Evolutionary conservation across 108 stramenopile species (phyloP).

Genomic region (Epipyxis sp.): DNA sequence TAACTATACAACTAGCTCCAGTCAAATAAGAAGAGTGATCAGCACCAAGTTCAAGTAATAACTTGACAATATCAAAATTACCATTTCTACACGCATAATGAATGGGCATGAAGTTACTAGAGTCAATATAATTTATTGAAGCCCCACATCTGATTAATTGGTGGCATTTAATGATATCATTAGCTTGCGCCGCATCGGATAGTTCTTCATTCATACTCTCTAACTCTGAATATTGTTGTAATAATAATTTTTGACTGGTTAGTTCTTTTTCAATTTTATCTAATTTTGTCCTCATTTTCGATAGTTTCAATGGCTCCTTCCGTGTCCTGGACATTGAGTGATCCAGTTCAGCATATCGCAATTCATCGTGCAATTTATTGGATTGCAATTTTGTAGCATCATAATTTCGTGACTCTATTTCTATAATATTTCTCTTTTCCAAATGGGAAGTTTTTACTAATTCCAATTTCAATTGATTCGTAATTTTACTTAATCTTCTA

Average conservation of each 20-base stretch:
- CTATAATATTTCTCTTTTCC: neutral
- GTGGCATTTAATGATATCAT: neutral
- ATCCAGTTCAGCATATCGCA: neutral
- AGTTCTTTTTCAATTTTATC: neutral
- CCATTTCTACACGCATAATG: conserved; percentile 20
- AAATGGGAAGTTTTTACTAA: neutral
- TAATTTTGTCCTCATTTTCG: neutral
- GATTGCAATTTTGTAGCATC: neutral
- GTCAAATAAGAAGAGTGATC: neutral
- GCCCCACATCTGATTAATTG: neutral
- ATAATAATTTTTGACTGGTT: neutral
- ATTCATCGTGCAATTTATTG: neutral
- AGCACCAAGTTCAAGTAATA: conserved; percentile 13
- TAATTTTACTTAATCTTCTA: neutral
- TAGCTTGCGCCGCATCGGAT: neutral
- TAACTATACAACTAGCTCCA: neutral
- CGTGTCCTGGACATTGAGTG: neutral
- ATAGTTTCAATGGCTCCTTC: neutral
- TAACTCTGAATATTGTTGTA: neutral
- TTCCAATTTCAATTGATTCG: neutral
- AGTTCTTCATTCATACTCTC: conserved; percentile 17
- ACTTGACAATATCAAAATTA: neutral
- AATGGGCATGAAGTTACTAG: neutral
- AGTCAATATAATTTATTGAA: conserved; percentile 4
- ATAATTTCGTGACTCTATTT: neutral